A percentile compares a stretch with the other conserved stretches of the same genome.
These are phyloP conservation scores for Pseudocercospora fuligena DNA, from an alignment of 2,329 filamentous ascomycete genomes.

Conservation along the genomic window DNA sequence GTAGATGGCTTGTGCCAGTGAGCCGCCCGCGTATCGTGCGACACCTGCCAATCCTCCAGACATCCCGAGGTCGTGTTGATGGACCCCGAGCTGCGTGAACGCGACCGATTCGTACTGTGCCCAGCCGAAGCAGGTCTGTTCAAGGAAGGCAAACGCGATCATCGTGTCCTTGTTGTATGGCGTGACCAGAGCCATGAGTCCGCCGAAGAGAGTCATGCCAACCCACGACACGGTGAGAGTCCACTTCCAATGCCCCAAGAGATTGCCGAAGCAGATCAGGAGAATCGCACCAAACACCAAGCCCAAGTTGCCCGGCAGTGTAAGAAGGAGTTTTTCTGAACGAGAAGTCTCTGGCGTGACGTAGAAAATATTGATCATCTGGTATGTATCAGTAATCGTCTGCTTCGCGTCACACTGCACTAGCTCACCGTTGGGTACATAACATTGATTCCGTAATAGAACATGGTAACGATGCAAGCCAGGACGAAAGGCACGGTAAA, in stretches of 20 bases:
- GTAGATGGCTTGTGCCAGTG: slow-evolving; percentile 24
- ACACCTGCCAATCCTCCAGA: slow-evolving; percentile 51
- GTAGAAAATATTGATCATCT: slow-evolving; percentile 52
- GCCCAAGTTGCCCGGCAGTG: slow-evolving; percentile 53
- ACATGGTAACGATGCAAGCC: slow-evolving; percentile 56
- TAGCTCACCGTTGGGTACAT: slow-evolving; percentile 47
- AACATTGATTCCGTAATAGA: slow-evolving; percentile 53
- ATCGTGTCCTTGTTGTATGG: slow-evolving; percentile 52
- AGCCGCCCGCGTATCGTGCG: slow-evolving; percentile 41
- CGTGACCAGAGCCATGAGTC: slow-evolving; percentile 49
- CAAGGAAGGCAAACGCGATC: slow-evolving; percentile 55
- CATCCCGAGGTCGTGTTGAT: slow-evolving; percentile 55
- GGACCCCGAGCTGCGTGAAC: slow-evolving; percentile 56
- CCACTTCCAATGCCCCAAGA: slow-evolving; percentile 54
- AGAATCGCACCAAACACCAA: slow-evolving; percentile 51
- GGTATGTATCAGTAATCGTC: background rate
- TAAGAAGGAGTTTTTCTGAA: slow-evolving; percentile 36
- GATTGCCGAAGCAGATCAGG: slow-evolving; percentile 49
- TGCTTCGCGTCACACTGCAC: background rate
- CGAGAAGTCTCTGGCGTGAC: slow-evolving; percentile 31
- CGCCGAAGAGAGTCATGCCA: slow-evolving; percentile 56
- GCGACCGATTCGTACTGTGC: slow-evolving; percentile 55
- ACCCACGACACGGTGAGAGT: slow-evolving; percentile 49
- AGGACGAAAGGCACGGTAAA: slow-evolving; percentile 53
- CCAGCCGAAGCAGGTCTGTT: slow-evolving; percentile 54